A percentile compares a stretch with the other conserved stretches of the same genome.
Evolutionary conservation across 2,329 filamentous ascomycete genomes (phyloP).

Genomic region (Pseudogymnoascus sp.): DNA sequence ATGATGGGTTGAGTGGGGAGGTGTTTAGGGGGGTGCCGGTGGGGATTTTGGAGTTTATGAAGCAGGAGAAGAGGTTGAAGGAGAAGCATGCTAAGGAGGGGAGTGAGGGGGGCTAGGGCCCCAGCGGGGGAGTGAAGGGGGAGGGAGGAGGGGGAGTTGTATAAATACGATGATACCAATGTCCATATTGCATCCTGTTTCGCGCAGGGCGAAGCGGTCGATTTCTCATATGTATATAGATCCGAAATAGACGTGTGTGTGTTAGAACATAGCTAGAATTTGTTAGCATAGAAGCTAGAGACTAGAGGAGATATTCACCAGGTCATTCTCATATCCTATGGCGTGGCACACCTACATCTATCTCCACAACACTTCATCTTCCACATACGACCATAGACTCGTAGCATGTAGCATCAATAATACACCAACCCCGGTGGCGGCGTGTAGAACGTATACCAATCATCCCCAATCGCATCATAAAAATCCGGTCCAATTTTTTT

Average conservation of each 20-base stretch:
- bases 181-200: not conserved
- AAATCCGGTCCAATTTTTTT: no score
- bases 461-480: no score
- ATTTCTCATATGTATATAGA: not conserved
- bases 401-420: no score
- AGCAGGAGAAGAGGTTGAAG: constrained; percentile 83
- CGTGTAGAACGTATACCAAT: no score
- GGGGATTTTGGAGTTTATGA: constrained; percentile 95
- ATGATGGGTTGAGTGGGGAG: constrained; percentile 58
- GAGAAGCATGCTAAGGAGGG: constrained; percentile 47
- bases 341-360: no score
- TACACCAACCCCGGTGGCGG: no score
- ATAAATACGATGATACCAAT: not conserved
- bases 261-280: not conserved
- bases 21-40: constrained; percentile 77
- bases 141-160: not conserved
- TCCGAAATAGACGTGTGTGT: not conserved
- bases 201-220: not conserved
- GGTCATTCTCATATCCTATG: no score
- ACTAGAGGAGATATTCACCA: no score
- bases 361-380: no score
- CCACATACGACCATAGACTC: no score
- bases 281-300: no score
- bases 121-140: no score
- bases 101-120: not conserved